Conservation (phyloP, 2,329 filamentous ascomycete species). For the Ophiocordyceps sinensis region DNA sequence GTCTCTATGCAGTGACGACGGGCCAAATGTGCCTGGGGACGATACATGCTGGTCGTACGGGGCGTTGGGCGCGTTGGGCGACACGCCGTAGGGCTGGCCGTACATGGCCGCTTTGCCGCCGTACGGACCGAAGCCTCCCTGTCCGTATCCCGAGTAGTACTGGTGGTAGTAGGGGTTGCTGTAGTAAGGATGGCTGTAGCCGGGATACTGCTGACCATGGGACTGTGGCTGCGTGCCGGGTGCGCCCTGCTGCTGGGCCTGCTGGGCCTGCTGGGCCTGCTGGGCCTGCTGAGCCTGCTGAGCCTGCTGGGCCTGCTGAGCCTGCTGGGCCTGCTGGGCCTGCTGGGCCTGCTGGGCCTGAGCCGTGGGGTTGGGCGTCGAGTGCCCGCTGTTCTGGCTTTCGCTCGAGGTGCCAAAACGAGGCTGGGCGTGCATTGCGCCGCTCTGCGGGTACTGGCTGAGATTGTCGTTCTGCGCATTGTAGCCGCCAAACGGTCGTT, state of each 20-base stretch:
- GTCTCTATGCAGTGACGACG: constrained; percentile 38
- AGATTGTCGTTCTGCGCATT: constrained; percentile 48
- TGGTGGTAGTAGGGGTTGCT: constrained; percentile 48
- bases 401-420: constrained; percentile 49
- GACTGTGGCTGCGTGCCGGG: constrained; percentile 29
- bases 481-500: constrained; percentile 68
- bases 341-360: constrained; percentile 29
- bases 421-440: constrained; percentile 37
- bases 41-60: constrained; percentile 38
- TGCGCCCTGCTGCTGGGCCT: constrained; percentile 26
- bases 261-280: constrained; percentile 25
- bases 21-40: constrained; percentile 39
- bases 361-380: constrained; percentile 68
- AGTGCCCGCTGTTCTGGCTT: constrained; percentile 73
- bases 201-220: constrained; percentile 34
- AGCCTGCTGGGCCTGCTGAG: constrained; percentile 32
- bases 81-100: constrained; percentile 41
- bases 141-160: constrained; percentile 42
- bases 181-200: constrained; percentile 44
- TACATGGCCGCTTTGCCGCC: constrained; percentile 39
- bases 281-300: constrained; percentile 28
- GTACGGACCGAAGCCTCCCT: constrained; percentile 39
- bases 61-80: constrained; percentile 38
- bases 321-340: constrained; percentile 28
- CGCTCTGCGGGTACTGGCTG: constrained; percentile 62